A percentile compares a stretch with the other conserved stretches of the same genome.
phyloP scores from a whole-genome alignment of 2,329 filamentous ascomycete species.

The Alternaria arbusti region DNA sequence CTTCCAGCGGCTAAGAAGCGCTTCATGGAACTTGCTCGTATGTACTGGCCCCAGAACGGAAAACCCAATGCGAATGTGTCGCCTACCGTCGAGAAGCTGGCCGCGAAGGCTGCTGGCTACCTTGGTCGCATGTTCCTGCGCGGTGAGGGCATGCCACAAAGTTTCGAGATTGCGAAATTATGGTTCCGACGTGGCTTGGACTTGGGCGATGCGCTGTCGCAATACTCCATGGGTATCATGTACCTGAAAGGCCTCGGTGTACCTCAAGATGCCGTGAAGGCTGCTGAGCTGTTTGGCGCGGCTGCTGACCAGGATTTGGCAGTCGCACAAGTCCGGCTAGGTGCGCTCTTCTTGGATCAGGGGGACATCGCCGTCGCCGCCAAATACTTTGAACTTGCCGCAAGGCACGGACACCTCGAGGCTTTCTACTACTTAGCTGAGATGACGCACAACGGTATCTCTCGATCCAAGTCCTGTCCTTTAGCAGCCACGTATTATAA shows the following conservation, averaged over 20 bases:
- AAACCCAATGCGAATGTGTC: constrained; percentile 73
- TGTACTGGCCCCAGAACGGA: constrained; percentile 84
- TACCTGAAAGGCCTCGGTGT: constrained; percentile 79
- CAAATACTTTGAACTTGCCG: constrained; percentile 87
- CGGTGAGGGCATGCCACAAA: constrained; percentile 82
- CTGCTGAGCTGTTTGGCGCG: constrained; percentile 76
- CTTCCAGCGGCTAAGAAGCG: constrained; percentile 77
- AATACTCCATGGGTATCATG: constrained; percentile 85
- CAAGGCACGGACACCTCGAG: constrained; percentile 82
- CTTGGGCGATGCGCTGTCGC: constrained; percentile 80
- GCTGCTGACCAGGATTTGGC: constrained; percentile 84
- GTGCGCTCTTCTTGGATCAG: constrained; percentile 84
- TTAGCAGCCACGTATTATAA: constrained; percentile 83
- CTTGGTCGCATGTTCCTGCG: constrained; percentile 89
- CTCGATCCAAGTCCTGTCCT: constrained; percentile 77
- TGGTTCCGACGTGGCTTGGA: constrained; percentile 84
- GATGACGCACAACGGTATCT: constrained; percentile 80
- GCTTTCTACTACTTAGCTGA: constrained; percentile 93
- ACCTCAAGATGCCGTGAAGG: constrained; percentile 71
- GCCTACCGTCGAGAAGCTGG: constrained; percentile 75
- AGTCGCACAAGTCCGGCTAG: constrained; percentile 81
- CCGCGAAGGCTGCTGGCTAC: constrained; percentile 83
- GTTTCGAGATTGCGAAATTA: constrained; percentile 73
- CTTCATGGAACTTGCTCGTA: constrained; percentile 78
- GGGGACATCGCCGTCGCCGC: constrained; percentile 81